Evolutionary conservation across 345 rosid genomes (phyloP).

Genomic region (Arabidopsis suecica): DNA sequence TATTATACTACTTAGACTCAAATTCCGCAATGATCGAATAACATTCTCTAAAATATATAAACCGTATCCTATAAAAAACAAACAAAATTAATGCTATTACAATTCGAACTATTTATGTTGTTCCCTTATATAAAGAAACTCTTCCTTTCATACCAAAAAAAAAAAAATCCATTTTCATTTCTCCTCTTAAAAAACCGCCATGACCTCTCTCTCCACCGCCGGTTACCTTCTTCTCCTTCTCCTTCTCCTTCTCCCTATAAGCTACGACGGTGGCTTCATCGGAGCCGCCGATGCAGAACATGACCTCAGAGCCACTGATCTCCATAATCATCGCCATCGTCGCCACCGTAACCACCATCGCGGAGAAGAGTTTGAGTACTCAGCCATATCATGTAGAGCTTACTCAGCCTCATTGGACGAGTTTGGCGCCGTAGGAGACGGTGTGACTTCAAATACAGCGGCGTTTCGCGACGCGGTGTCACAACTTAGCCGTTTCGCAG

Average conservation of each 20-base stretch:
- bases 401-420: slow-evolving; percentile 75
- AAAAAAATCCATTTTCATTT: slow-evolving; percentile 3
- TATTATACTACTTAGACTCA: background rate
- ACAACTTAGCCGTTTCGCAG: slow-evolving; percentile 57
- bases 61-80: background rate
- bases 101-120: slow-evolving; percentile 10
- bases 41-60: slow-evolving; percentile 6
- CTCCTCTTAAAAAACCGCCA: slow-evolving; percentile 25
- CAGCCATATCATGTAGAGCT: slow-evolving; percentile 68
- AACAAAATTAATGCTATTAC: background rate
- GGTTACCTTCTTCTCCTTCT: slow-evolving; percentile 22
- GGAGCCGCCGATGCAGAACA: slow-evolving; percentile 27
- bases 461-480: slow-evolving; percentile 72
- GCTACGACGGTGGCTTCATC: slow-evolving; percentile 21
- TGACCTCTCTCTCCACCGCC: slow-evolving; percentile 39
- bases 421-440: slow-evolving; percentile 90
- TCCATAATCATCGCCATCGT: slow-evolving; percentile 33
- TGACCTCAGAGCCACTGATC: slow-evolving; percentile 32
- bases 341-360: slow-evolving; percentile 51
- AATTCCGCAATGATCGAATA: slow-evolving; percentile 5
- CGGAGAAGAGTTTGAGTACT: slow-evolving; percentile 48
- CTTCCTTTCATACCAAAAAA: background rate
- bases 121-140: slow-evolving; percentile 27
- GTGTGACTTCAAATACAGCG: slow-evolving; percentile 70
- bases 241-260: slow-evolving; percentile 13